Base-by-base conservation (phyloP, 306 rosid genomes). In the Fragaria iinumae region DNA sequence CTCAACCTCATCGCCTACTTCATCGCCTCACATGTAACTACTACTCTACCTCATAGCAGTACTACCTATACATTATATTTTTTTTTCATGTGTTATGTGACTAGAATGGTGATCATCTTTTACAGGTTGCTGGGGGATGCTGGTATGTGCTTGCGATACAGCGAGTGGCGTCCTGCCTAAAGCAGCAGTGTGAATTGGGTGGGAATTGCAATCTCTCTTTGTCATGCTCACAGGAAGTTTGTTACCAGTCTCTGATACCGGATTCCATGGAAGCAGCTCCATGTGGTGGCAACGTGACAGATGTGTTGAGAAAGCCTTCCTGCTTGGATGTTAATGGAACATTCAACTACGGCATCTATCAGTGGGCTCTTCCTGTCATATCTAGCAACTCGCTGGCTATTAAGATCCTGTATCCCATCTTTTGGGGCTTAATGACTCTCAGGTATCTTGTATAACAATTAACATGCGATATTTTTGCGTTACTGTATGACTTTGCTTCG, bases 141-240 rank as follows among this genome's bases (percentile, higher is more conserved):
- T 96, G 99, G 99, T 96, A 96, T 80, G 99, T 96, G 27, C 99
- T 96, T 52, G 99, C 97, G 0, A 92, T 96, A 81, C 99, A 96
- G 44, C 90, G 99, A 0, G 97, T 96, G 2, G 99, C 99, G 11
- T 86, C 96, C 0, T 96, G 99, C 79, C 89, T 96, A 20, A 80
- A 80, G 76, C 91, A 86, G 57, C 98, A 89, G 34, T 96, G 98
- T 74, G 97, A 88, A 64, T 80, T 84, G 72, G 79, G 79, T 48
- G 5, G 29, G 14, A 83, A 88, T 21, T 96, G 99, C 82, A 90
- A 83, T 57, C 87, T 92, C 18, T 83, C 97, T 47, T 48, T 93
- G 83, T 83, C 98, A 32, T 93, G 98, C 83, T 73, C 92, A 18
- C 86, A 91, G 71, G 98, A 91, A 84, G 85, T 93, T 29, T 91